Evolutionary conservation across 768 basidiomycete species (phyloP).

Genomic region (Mycena haematopus): DNA sequence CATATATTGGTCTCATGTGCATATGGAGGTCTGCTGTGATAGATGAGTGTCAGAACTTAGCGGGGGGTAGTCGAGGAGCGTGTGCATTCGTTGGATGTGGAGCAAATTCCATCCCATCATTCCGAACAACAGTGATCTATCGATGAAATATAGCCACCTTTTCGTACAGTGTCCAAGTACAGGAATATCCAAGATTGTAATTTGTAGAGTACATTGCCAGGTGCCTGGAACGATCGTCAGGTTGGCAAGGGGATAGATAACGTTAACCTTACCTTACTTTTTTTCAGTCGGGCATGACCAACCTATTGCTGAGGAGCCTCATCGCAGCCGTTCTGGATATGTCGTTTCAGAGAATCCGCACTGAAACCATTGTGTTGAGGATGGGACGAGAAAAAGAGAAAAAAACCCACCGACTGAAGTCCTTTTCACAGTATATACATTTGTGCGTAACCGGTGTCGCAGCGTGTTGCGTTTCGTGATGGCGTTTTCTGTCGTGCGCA

Average conservation of each 20-base stretch:
- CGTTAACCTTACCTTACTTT: slow-evolving; percentile 3
- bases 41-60: slow-evolving; percentile 19
- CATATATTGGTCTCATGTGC: slow-evolving; percentile 9
- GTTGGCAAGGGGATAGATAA: slow-evolving; percentile 8
- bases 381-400: slow-evolving; percentile 20
- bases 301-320: slow-evolving; percentile 48
- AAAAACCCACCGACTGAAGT: slow-evolving; percentile 69
- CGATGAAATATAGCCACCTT: slow-evolving; percentile 3
- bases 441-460: slow-evolving; percentile 67
- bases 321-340: slow-evolving; percentile 82
- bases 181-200: slow-evolving; percentile 22
- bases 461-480: slow-evolving; percentile 79
- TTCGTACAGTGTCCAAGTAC: slow-evolving; percentile 17
- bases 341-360: slow-evolving; percentile 80
- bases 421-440: slow-evolving; percentile 77
- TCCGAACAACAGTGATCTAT: neutral
- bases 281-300: neutral
- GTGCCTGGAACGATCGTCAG: slow-evolving; percentile 14
- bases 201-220: slow-evolving; percentile 11
- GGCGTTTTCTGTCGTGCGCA: slow-evolving; percentile 82
- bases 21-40: slow-evolving; percentile 2
- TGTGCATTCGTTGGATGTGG: slow-evolving; percentile 1
- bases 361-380: slow-evolving; percentile 33
- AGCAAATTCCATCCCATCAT: slow-evolving; percentile 3
- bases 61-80: neutral